These are phyloP conservation scores for Juncus inflexus DNA, from an alignment of 176 grass and related monocot genomes.

Conservation along the genomic window DNA sequence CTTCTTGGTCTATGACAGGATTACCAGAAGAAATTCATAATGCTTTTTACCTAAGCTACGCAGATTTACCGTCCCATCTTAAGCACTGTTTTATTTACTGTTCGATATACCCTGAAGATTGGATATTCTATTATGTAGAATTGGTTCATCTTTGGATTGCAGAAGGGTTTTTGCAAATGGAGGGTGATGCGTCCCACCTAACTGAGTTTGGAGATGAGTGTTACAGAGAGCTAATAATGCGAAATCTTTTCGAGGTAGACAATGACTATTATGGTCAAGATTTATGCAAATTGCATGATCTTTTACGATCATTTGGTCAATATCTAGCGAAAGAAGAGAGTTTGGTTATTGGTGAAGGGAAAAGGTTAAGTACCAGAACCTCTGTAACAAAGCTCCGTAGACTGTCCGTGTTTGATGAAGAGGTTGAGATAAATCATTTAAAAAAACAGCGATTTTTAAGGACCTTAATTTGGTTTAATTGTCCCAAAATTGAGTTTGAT, in stretches of 20 bases:
- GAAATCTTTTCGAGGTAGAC: slow-evolving; percentile 30
- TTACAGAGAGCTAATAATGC: slow-evolving; percentile 18
- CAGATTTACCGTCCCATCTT: slow-evolving; percentile 20
- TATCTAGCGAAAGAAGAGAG: neutral
- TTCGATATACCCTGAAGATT: slow-evolving; percentile 32
- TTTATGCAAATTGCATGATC: slow-evolving; percentile 6
- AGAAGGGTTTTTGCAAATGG: slow-evolving; percentile 22
- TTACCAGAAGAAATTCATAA: slow-evolving; percentile 22
- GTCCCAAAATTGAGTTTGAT: neutral
- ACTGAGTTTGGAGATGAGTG: slow-evolving; percentile 12
- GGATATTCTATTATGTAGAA: neutral
- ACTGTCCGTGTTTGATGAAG: neutral
- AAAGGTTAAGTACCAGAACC: neutral
- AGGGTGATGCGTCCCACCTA: neutral
- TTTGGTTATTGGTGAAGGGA: neutral
- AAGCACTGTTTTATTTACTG: slow-evolving; percentile 36
- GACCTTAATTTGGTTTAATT: neutral
- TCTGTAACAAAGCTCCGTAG: neutral
- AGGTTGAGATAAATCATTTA: neutral
- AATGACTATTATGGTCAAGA: neutral
- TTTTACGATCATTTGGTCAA: neutral
- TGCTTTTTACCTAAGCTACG: slow-evolving; percentile 24
- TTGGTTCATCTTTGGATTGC: slow-evolving; percentile 21
- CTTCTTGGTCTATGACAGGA: slow-evolving; percentile 7
- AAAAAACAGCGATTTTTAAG: neutral